These are phyloP conservation scores for Somion occarium DNA, from an alignment of 1,284 basidiomycete species.

Conservation along the genomic window DNA sequence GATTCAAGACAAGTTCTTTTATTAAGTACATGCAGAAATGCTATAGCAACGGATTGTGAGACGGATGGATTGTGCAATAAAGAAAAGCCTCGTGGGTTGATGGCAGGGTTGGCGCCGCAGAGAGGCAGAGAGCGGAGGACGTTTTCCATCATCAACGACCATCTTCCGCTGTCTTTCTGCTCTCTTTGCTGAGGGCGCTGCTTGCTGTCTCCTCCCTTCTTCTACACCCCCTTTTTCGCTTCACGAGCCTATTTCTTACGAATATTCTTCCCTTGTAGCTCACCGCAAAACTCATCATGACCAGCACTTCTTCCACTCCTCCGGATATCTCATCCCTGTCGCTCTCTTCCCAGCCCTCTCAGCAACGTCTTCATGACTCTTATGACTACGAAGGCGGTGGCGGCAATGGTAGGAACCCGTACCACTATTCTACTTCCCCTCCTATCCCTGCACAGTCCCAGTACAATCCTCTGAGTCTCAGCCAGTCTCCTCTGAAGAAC, in stretches of 20 bases:
- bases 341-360: slow-evolving; percentile 54
- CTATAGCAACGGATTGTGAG: neutral
- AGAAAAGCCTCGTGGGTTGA: neutral
- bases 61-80: neutral
- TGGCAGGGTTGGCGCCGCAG: neutral
- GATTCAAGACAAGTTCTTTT: no score
- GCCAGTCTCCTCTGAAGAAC: slow-evolving; percentile 66
- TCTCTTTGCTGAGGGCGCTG: slow-evolving; percentile 10
- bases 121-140: no score
- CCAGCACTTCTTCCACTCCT: slow-evolving; percentile 51
- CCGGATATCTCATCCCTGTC: slow-evolving; percentile 74
- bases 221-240: slow-evolving; percentile 7
- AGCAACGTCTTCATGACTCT: slow-evolving; percentile 77
- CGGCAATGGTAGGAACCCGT: slow-evolving; percentile 49
- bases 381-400: slow-evolving; percentile 71
- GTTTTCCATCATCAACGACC: slow-evolving; percentile 8
- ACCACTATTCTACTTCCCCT: slow-evolving; percentile 66
- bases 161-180: slow-evolving; percentile 11
- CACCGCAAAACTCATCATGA: slow-evolving; percentile 49
- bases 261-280: slow-evolving; percentile 10
- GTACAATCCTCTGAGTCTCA: slow-evolving; percentile 58
- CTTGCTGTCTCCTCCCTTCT: slow-evolving; percentile 7
- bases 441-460: slow-evolving; percentile 59
- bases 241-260: slow-evolving; percentile 18
- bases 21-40: no score